Percentiles rank a stretch among this genome's conserved stretches.
Conservation (phyloP, 176 grass and related monocot species). For the Triticum turgidum region DNA sequence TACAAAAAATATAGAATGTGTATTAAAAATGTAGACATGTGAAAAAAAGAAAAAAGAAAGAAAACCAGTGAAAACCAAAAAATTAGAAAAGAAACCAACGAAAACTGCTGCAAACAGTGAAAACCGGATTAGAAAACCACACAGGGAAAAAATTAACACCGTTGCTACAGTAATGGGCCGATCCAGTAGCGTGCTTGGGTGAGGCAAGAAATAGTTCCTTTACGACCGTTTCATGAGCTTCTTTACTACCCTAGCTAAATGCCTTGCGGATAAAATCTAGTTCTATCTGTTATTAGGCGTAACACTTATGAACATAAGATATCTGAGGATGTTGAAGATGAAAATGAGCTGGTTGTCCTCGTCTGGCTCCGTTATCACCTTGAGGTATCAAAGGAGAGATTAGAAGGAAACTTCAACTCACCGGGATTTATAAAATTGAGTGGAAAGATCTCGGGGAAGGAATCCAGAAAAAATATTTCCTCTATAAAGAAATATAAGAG, state of each 20-base stretch:
- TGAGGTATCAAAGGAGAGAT: slow-evolving; percentile 24
- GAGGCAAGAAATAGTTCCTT: too few relatives aligned
- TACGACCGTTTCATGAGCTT: slow-evolving; percentile 23
- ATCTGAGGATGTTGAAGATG: slow-evolving; percentile 8
- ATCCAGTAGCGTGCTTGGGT: too few relatives aligned
- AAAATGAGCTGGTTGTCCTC: slow-evolving; percentile 10
- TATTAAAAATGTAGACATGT: too few relatives aligned
- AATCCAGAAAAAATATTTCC: background rate
- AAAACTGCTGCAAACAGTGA: too few relatives aligned
- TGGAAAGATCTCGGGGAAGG: background rate
- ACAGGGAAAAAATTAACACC: too few relatives aligned
- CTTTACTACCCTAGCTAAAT: slow-evolving; percentile 46
- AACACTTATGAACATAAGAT: slow-evolving; percentile 26
- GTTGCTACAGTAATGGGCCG: too few relatives aligned
- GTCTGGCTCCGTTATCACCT: slow-evolving; percentile 16
- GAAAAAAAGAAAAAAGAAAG: too few relatives aligned
- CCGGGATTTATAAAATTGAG: slow-evolving; percentile 24
- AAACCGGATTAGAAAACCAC: too few relatives aligned
- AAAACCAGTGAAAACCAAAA: too few relatives aligned
- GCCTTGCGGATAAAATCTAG: slow-evolving; percentile 38
- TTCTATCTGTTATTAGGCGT: slow-evolving; percentile 12
- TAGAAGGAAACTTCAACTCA: background rate
- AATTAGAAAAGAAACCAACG: too few relatives aligned
- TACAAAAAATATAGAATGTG: too few relatives aligned
- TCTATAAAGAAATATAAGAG: too few relatives aligned